A percentile compares a stretch with the other conserved stretches of the same genome.
Evolutionary conservation across 2,329 filamentous ascomycete genomes (phyloP).

Genomic region (Fusarium tuaranense): DNA sequence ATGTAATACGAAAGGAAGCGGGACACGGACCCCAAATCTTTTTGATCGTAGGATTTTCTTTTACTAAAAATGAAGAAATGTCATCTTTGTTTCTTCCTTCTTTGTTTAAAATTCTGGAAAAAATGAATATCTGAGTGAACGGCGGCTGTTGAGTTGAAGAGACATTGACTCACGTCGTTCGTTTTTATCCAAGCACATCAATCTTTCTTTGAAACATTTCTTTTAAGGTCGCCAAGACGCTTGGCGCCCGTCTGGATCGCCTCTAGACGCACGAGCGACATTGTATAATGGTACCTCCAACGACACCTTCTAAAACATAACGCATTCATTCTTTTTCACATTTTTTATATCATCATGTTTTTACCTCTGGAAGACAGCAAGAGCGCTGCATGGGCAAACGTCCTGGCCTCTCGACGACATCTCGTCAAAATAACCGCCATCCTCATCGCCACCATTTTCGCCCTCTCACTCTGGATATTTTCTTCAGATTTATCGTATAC

Average conservation of each 20-base stretch:
- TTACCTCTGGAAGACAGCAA: not conserved
- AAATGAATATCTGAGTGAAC: not conserved
- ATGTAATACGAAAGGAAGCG: not conserved
- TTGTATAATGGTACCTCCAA: not conserved
- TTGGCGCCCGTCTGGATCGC: not conserved
- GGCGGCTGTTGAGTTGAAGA: not conserved
- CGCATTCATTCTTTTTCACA: not conserved
- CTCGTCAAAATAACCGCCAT: conserved; percentile 19
- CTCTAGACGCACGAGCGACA: not conserved
- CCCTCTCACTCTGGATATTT: conserved; percentile 35
- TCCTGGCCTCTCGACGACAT: conserved; percentile 20
- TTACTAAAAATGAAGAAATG: not conserved
- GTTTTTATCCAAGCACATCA: not conserved
- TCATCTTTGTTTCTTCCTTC: not conserved
- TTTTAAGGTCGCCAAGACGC: not conserved
- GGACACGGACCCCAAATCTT: not conserved
- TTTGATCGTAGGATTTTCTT: not conserved
- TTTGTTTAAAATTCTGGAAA: not conserved
- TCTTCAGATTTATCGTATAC: conserved; percentile 24
- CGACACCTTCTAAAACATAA: not conserved
- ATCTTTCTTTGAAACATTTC: not conserved
- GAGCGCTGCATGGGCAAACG: conserved; percentile 4
- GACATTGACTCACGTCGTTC: not conserved
- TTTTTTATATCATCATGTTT: not conserved
- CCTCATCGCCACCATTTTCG: conserved; percentile 26